phyloP scores from a whole-genome alignment of 1,284 basidiomycete species.

The Ustilago lituana region DNA sequence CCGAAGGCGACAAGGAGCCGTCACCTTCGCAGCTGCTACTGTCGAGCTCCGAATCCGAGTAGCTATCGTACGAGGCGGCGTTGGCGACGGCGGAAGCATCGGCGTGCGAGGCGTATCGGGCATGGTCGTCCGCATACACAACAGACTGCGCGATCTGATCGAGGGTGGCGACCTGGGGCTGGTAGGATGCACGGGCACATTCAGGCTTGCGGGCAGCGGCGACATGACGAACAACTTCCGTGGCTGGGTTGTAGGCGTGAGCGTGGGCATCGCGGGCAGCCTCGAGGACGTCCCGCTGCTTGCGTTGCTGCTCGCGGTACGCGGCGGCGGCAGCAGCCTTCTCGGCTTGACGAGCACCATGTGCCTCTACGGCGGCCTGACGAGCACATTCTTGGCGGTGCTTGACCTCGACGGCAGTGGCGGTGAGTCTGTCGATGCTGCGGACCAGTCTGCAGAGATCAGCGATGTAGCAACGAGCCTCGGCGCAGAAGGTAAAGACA shows the following conservation, averaged over 20 bases:
- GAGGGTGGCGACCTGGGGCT: conserved; percentile 33
- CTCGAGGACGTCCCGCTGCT: conserved; percentile 39
- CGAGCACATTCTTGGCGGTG: conserved; percentile 41
- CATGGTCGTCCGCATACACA: conserved; percentile 30
- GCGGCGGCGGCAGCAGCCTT: conserved; percentile 38
- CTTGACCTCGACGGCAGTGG: conserved; percentile 58
- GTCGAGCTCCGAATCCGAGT: conserved; percentile 44
- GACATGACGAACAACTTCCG: conserved; percentile 32
- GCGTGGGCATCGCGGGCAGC: conserved; percentile 28
- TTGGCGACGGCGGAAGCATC: conserved; percentile 6
- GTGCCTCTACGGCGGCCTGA: conserved; percentile 37
- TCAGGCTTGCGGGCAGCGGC: conserved; percentile 33
- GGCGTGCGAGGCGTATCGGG: conserved; percentile 10
- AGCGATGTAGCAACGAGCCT: conserved; percentile 55
- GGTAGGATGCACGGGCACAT: conserved; percentile 20
- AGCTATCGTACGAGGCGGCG: conserved; percentile 26
- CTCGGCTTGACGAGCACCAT: conserved; percentile 43
- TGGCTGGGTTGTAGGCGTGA: conserved; percentile 15
- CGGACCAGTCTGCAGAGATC: conserved; percentile 57
- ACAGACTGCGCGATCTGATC: conserved; percentile 20
- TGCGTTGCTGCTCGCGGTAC: conserved; percentile 31
- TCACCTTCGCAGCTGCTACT: conserved; percentile 48
- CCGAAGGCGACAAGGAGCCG: conserved; percentile 33
- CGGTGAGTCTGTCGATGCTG: conserved; percentile 59
- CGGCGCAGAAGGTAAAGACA: conserved; percentile 62